These are phyloP conservation scores for Populus nigra DNA, from an alignment of 345 rosid species.

Conservation along the genomic window DNA sequence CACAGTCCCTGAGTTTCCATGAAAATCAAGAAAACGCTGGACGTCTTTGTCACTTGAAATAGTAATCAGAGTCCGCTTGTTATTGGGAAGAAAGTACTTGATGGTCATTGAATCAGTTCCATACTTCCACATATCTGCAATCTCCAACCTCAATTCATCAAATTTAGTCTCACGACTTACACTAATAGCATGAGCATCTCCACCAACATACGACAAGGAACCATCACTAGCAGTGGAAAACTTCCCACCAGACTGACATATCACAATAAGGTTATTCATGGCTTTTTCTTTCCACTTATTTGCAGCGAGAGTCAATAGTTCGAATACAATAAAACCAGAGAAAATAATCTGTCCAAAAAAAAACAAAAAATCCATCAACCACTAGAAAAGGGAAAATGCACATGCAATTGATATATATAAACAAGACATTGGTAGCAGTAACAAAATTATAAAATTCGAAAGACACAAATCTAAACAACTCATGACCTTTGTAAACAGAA, in stretches of 20 bases:
- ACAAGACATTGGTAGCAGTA: not conserved
- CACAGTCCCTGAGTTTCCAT: constrained; percentile 21
- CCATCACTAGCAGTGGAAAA: constrained; percentile 21
- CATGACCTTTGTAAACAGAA: not conserved
- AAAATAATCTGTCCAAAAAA: not conserved
- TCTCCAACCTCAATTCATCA: constrained; percentile 19
- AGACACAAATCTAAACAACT: not conserved
- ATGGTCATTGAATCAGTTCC: constrained; percentile 10
- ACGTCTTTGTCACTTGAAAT: constrained; percentile 27
- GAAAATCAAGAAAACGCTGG: constrained; percentile 27
- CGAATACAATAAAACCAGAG: constrained; percentile 2
- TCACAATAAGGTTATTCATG: constrained; percentile 13
- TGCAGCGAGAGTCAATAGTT: not conserved
- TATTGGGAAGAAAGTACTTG: constrained; percentile 27
- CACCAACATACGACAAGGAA: constrained; percentile 21
- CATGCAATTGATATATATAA: not conserved
- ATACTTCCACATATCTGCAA: constrained; percentile 29
- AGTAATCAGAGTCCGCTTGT: constrained; percentile 23
- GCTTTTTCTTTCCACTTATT: constrained; percentile 1
- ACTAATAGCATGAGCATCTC: constrained; percentile 30
- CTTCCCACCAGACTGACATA: constrained; percentile 30
- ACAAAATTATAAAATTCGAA: not conserved
- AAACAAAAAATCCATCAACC: not conserved
- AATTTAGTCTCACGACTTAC: constrained; percentile 16
- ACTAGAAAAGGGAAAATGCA: not conserved